Evolutionary conservation across 345 rosid genomes (phyloP), one percentile per base, ranked within the genome.

Genomic region (Ceriops tagal): DNA sequence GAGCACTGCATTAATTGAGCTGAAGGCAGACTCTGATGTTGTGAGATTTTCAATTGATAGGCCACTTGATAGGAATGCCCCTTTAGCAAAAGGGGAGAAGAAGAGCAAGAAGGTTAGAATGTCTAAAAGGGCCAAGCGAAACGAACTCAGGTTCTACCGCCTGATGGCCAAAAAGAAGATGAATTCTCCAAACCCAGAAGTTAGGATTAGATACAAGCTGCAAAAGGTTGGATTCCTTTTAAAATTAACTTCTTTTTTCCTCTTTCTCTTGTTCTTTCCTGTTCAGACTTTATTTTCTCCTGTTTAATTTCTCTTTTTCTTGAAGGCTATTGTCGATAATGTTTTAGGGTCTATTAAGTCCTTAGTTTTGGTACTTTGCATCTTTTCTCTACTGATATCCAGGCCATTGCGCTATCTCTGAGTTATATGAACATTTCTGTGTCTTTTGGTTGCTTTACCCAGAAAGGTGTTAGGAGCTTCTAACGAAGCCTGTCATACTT

Each of bases 151-250:
- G 67, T 88, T 89, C 53, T 91, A 88, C 64, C 89, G 95, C 64
- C 82, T 91, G 16, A 89, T 88, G 86, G 95, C 97, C 55, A 91
- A 89, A 76, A 93, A 84, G 92, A 88, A 89, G 91, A 93, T 87
- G 82, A 93, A 91, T 78, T 93, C 98, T 58, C 91, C 92, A 13
- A 93, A 89, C 68, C 98, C 98, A 20, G 96, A 89, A 88, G 96
- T 93, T 65, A 80, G 98, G 81, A 91, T 93, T 65, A 80, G 86
- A 66, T 93, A 93, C 72, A 93, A 89, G 81, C 96, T 91, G 32
- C 96, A 86, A 64, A 93, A 90, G 98, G 97, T 90, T 71, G 47
- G 75, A 51, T 21, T 56, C 58, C 61, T 68, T 67, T 58, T 53
- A 6, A 62, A 37, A 20, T 64, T 15, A 37, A 7, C 18, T 27